Evolutionary conservation across 805 yeast genomes (phyloP), one percentile per base, ranked within the genome.

Genomic region (Yarrowia keelungensis): DNA sequence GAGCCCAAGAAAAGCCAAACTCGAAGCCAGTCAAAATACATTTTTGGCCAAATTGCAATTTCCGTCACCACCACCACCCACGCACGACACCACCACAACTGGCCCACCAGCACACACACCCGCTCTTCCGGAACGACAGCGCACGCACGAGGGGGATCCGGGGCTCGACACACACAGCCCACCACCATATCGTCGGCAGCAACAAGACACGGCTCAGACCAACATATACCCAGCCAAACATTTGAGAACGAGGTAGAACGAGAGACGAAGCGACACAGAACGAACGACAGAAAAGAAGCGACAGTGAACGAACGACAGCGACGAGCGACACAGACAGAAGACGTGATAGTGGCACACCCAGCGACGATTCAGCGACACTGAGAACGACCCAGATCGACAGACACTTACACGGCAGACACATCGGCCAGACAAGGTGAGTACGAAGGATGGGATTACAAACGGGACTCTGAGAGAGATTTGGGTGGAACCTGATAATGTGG

Each of bases 11-110:
- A 53, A 53, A 53, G 59, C 36, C 59, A 53, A 39, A 38, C 35
- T 39, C 45, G 45, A 53, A 53, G 45, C 59, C 59, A 53, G 59
- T 53, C 59, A 53, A 53, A 53, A 53, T 53, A 53, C 59, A 53
- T 38, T 36, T 38, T 53, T 16, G 59, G 45, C 45, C 59, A 39
- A 53, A 8, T 5, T 38, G 45, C 59, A 38, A 53, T 19, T 53
- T 53, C 45, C 59, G 59, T 53, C 59, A n/a, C 39, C 39, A 35
- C 56, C 41, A 53, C 59, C 59, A 53, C 59, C 39, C 39, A 38
- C 59, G 3, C 45, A 8, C 45, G n/a, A 19, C 59, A 22, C 14
- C 35, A 14, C 32, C 12, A 8, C 22, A 38, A 11, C 39, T 47
- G 22, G 11, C 3, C 9, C 16, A 14, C 7, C 26, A 22, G 12